phyloP scores from a whole-genome alignment of 2,329 filamentous ascomycete genomes.

The Aspergillus pseudoterreus region DNA sequence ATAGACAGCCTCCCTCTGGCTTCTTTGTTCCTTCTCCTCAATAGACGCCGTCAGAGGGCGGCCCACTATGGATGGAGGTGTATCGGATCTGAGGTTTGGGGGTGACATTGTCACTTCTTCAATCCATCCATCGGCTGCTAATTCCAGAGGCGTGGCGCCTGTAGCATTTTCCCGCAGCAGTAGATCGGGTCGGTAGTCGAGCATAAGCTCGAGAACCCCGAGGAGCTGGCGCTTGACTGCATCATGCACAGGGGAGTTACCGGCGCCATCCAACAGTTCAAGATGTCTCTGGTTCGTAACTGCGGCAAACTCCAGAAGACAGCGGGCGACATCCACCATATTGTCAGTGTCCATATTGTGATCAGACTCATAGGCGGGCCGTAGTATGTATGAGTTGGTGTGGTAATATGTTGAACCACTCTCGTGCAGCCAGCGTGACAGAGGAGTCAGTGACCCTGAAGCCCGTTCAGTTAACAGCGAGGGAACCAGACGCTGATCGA shows the following conservation, averaged over 20 bases:
- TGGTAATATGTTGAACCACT: not conserved
- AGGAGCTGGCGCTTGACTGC: conserved; percentile 46
- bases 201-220: conserved; percentile 50
- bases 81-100: conserved; percentile 4
- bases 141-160: conserved; percentile 67
- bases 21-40: not conserved
- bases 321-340: conserved; percentile 1
- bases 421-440: conserved; percentile 55
- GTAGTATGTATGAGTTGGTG: not conserved
- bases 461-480: conserved; percentile 31
- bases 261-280: conserved; percentile 40
- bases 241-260: conserved; percentile 43
- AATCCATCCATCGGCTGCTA: conserved; percentile 28
- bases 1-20: conserved; percentile 26
- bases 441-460: conserved; percentile 37
- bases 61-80: too few species aligned
- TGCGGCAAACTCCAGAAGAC: conserved; percentile 44
- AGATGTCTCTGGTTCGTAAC: conserved; percentile 47
- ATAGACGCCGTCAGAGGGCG: too few species aligned
- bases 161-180: conserved; percentile 71
- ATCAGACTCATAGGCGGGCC: not conserved
- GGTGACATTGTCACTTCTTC: conserved; percentile 16
- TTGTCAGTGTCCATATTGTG: not conserved
- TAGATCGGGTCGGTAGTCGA: conserved; percentile 57
- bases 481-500: conserved; percentile 49